Evolutionary conservation across 2,329 filamentous ascomycete species (phyloP).

Genomic region (Xylariaceae sp.): DNA sequence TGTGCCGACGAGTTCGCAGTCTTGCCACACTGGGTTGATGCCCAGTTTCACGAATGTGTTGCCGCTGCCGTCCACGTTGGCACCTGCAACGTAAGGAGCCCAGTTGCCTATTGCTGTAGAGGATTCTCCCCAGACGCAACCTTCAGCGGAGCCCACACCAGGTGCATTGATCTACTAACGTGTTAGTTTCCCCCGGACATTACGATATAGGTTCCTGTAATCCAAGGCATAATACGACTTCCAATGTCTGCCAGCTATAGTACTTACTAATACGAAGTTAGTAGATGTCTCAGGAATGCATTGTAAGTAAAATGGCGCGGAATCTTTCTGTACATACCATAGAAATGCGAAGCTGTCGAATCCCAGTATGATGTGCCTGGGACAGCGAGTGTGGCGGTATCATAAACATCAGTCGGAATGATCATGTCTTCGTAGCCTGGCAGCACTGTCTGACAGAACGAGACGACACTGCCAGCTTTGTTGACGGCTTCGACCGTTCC

Average conservation of each 20-base stretch:
- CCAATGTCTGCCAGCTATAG: no score
- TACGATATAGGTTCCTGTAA: no score
- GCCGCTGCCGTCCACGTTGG: slow-evolving; percentile 64
- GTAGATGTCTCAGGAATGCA: slow-evolving; percentile 27
- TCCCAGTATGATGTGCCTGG: slow-evolving; percentile 70
- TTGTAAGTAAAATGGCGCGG: slow-evolving; percentile 12
- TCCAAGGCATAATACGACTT: no score
- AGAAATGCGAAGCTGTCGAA: slow-evolving; percentile 64
- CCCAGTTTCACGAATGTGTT: slow-evolving; percentile 72
- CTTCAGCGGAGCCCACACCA: slow-evolving; percentile 56
- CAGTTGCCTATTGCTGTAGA: slow-evolving; percentile 69
- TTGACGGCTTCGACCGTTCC: slow-evolving; percentile 66
- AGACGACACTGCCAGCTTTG: slow-evolving; percentile 58
- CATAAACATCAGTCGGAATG: slow-evolving; percentile 68
- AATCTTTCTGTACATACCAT: neutral
- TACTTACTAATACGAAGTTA: no score
- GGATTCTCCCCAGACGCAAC: slow-evolving; percentile 69
- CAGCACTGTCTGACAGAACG: slow-evolving; percentile 77
- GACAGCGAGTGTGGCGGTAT: slow-evolving; percentile 62
- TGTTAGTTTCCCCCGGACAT: no score
- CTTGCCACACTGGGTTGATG: slow-evolving; percentile 72
- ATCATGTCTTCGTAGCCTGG: slow-evolving; percentile 81
- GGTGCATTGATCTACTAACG: slow-evolving; percentile 76
- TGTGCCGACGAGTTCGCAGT: slow-evolving; percentile 50
- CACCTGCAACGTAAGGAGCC: slow-evolving; percentile 73